phyloP scores from a whole-genome alignment of 805 yeast species.

The Starmerella apis region DNA sequence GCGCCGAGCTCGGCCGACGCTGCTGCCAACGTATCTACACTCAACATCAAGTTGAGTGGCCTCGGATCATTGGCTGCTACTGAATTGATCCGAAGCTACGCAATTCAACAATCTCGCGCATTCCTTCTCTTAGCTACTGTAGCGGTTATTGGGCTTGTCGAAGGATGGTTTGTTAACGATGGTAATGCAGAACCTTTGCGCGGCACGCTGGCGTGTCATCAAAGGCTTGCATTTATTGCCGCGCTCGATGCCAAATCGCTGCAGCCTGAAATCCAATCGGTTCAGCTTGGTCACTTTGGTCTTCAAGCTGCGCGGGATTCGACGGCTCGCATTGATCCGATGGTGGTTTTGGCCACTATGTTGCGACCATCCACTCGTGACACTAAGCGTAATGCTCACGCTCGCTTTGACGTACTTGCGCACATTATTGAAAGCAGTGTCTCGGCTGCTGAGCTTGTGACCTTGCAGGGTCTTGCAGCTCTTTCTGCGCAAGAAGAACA shows the following conservation, averaged over 20 bases:
- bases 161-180: constrained; percentile 19
- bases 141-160: constrained; percentile 20
- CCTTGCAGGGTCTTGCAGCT: constrained; percentile 13
- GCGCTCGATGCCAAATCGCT: constrained; percentile 9
- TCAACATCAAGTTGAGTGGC: constrained; percentile 5
- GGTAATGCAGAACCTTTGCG: constrained; percentile 4
- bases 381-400: not conserved
- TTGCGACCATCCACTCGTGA: constrained; percentile 3
- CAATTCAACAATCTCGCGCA: constrained; percentile 8
- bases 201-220: constrained; percentile 10
- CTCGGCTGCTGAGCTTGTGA: not conserved
- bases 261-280: not conserved
- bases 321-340: not conserved
- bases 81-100: constrained; percentile 14
- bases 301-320: constrained; percentile 9
- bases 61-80: constrained; percentile 20
- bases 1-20: not conserved
- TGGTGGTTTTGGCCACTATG: not conserved
- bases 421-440: not conserved
- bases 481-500: constrained; percentile 7
- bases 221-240: constrained; percentile 9
- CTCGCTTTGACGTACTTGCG: not conserved
- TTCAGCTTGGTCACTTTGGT: constrained; percentile 12
- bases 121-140: constrained; percentile 13
- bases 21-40: not conserved